These are phyloP conservation scores for Magnaporthiopsis poae DNA, from an alignment of 2,329 filamentous ascomycete genomes.

Conservation along the genomic window DNA sequence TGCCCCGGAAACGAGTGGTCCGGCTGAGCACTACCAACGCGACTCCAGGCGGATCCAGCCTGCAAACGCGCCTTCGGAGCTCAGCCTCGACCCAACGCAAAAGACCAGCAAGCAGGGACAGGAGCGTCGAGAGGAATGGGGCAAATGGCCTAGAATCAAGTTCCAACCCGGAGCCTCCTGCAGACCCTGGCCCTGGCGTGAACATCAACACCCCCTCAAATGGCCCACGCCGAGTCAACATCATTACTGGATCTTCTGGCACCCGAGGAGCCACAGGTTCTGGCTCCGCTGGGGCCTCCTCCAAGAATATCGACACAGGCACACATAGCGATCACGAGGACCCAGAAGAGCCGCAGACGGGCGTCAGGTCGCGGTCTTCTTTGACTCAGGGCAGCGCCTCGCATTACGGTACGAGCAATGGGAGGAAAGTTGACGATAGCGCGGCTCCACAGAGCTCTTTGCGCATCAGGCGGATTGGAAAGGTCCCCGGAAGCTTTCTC, in stretches of 20 bases:
- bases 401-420: constrained; percentile 39
- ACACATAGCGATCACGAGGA: constrained; percentile 37
- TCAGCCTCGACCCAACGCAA: constrained; percentile 26
- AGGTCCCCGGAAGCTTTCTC: constrained; percentile 65
- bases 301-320: constrained; percentile 22
- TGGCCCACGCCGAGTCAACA: constrained; percentile 43
- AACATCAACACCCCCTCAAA: constrained; percentile 45
- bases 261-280: constrained; percentile 25
- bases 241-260: constrained; percentile 42
- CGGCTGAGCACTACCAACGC: constrained; percentile 37
- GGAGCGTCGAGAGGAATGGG: constrained; percentile 22
- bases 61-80: constrained; percentile 38
- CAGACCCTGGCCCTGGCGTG: constrained; percentile 19
- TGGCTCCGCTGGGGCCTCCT: constrained; percentile 26
- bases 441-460: constrained; percentile 60
- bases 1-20: constrained; percentile 45
- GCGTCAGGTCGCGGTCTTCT: constrained; percentile 27
- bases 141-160: constrained; percentile 7
- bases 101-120: constrained; percentile 18
- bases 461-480: constrained; percentile 66
- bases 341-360: constrained; percentile 40
- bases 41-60: constrained; percentile 26
- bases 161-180: constrained; percentile 8
- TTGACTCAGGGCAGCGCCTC: constrained; percentile 39
- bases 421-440: constrained; percentile 40